These are phyloP conservation scores for Pyrrhoderma lamaoense DNA, from an alignment of 1,284 basidiomycete genomes.

Conservation along the genomic window DNA sequence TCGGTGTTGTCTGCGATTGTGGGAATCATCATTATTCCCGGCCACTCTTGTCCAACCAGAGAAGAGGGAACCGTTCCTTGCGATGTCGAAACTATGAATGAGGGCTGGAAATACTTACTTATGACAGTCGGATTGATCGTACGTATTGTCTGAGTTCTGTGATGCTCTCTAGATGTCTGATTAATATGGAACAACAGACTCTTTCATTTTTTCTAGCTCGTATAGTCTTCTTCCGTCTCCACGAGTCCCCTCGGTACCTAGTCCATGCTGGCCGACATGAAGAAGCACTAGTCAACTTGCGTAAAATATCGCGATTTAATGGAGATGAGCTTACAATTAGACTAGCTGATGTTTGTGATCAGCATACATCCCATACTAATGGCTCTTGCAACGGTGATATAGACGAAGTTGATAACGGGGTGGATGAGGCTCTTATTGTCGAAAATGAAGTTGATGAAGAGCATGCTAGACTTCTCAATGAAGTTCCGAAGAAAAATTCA, in stretches of 20 bases:
- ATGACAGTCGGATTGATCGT: conserved; percentile 66
- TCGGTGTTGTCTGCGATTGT: conserved; percentile 79
- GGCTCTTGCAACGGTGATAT: too few species aligned
- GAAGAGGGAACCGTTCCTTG: conserved; percentile 36
- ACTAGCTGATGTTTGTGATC: conserved; percentile 66
- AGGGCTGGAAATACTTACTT: conserved; percentile 84
- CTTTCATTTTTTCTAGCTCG: conserved; percentile 80
- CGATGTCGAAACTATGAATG: conserved; percentile 62
- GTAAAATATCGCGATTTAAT: conserved; percentile 81
- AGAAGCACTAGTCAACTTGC: conserved; percentile 77
- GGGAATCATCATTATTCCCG: conserved; percentile 71
- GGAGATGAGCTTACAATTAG: conserved; percentile 61
- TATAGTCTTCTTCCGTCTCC: conserved; percentile 82
- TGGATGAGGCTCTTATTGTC: too few species aligned
- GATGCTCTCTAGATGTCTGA: neutral
- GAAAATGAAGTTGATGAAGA: too few species aligned
- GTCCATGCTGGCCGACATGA: conserved; percentile 76
- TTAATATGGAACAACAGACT: conserved; percentile 45
- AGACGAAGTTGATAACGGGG: too few species aligned
- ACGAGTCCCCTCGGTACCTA: conserved; percentile 90
- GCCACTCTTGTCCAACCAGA: conserved; percentile 51
- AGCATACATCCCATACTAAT: conserved; percentile 15
- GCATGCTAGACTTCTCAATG: too few species aligned
- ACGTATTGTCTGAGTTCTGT: conserved; percentile 25
- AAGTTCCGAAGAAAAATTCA: too few species aligned